Evolutionary conservation across 2,329 filamentous ascomycete species (phyloP).

Genomic region (Calcarisporium arbuscula): DNA sequence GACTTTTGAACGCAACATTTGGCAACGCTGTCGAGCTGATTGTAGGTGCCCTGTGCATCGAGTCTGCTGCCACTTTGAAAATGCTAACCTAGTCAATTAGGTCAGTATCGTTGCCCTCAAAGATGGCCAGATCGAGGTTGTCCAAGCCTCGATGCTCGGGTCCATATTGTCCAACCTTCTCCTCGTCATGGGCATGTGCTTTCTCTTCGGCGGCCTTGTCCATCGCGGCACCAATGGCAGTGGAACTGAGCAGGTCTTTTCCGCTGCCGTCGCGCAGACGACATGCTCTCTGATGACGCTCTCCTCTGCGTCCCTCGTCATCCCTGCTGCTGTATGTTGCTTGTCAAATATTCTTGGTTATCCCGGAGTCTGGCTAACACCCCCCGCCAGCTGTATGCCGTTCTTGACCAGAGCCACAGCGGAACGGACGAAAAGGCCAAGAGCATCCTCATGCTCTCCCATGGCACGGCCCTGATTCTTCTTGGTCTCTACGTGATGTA

Average conservation of each 20-base stretch:
- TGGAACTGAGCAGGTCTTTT: conserved; percentile 64
- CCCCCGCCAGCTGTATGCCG: conserved; percentile 52
- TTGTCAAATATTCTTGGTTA: neutral
- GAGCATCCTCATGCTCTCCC: conserved; percentile 66
- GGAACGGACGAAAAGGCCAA: conserved; percentile 35
- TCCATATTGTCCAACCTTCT: conserved; percentile 93
- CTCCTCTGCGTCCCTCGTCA: conserved; percentile 70
- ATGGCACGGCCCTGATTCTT: conserved; percentile 69
- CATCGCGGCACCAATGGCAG: conserved; percentile 51
- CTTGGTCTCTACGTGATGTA: conserved; percentile 70
- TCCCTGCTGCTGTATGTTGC: conserved; percentile 59
- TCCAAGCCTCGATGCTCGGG: conserved; percentile 96
- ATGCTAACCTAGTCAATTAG: conserved; percentile 37
- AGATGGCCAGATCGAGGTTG: conserved; percentile 83
- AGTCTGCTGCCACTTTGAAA: neutral
- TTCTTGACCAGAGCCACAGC: conserved; percentile 42
- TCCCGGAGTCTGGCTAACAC: neutral
- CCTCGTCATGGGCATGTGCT: conserved; percentile 77
- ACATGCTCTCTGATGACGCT: conserved; percentile 70
- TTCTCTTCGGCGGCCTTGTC: conserved; percentile 65
- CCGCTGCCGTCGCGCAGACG: conserved; percentile 70
- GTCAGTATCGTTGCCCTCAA: conserved; percentile 87
- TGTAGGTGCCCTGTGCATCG: conserved; percentile 36
- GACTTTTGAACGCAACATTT: conserved; percentile 69
- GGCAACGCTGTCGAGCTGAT: conserved; percentile 77